Evolutionary conservation across 1,139 yeast genomes (phyloP).

Genomic region (Debaryomyces udenii): DNA sequence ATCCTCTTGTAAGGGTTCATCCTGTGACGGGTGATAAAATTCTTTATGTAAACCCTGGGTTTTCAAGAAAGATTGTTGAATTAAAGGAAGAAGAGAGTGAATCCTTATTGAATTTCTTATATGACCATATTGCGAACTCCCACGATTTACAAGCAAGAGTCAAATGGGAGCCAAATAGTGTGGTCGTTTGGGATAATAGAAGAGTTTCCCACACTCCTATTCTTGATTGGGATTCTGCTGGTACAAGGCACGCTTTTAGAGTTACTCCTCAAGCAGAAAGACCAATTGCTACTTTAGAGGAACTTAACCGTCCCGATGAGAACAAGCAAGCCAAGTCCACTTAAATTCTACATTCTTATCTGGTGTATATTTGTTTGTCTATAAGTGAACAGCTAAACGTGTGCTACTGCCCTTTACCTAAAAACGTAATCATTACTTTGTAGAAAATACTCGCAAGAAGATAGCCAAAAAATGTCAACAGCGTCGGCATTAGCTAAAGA

Average conservation of each 20-base stretch:
- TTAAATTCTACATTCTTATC: too few relatives aligned
- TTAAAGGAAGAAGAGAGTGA: conserved; percentile 60
- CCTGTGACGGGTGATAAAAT: conserved; percentile 59
- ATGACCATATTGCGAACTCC: conserved; percentile 46
- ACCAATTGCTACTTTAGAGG: conserved; percentile 41
- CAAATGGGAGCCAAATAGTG: conserved; percentile 59
- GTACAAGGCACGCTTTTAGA: conserved; percentile 47
- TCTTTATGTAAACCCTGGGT: conserved; percentile 55
- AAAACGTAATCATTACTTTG: too few relatives aligned
- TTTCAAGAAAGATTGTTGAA: conserved; percentile 58
- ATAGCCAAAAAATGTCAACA: too few relatives aligned
- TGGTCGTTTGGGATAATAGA: conserved; percentile 56
- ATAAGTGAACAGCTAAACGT: too few relatives aligned
- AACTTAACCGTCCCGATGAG: conserved; percentile 21
- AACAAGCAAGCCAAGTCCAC: not conserved
- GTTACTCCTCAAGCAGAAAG: conserved; percentile 53
- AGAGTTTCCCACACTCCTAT: conserved; percentile 47
- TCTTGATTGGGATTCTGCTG: conserved; percentile 46
- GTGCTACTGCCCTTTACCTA: too few relatives aligned
- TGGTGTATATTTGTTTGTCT: too few relatives aligned
- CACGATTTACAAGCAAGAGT: conserved; percentile 61
- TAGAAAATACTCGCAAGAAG: too few relatives aligned
- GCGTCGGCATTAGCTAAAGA: too few relatives aligned
- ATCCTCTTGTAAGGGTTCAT: conserved; percentile 60
- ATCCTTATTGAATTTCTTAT: conserved; percentile 51